Evolutionary conservation across 164 flowering plant genomes (phyloP).

Genomic region (Liquidambar formosana): DNA sequence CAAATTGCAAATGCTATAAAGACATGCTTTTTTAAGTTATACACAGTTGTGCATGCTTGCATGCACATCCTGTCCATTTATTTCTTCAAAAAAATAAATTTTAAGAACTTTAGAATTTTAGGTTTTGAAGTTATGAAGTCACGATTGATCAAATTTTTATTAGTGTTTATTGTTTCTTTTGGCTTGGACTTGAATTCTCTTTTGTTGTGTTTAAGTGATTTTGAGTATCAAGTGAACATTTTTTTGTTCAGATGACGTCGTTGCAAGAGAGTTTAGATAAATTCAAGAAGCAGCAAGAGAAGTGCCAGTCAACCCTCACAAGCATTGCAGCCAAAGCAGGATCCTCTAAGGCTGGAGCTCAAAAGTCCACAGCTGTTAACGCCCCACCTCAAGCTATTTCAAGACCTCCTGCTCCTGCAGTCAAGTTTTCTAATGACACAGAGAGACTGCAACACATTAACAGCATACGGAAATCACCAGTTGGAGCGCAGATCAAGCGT

Average conservation of each 20-base stretch:
- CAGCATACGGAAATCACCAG: slow-evolving; percentile 62
- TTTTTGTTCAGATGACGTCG: slow-evolving; percentile 8
- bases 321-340: slow-evolving; percentile 47
- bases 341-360: slow-evolving; percentile 26
- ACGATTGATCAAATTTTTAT: too few species aligned
- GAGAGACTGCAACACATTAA: slow-evolving; percentile 70
- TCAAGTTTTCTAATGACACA: slow-evolving; percentile 70
- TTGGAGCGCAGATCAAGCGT: slow-evolving; percentile 75
- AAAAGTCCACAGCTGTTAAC: slow-evolving; percentile 26
- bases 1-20: too few species aligned
- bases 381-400: slow-evolving; percentile 17
- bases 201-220: too few species aligned
- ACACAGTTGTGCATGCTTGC: too few species aligned
- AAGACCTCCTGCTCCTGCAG: slow-evolving; percentile 42
- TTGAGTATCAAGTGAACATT: too few species aligned
- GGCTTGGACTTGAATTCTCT: too few species aligned
- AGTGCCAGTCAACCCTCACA: slow-evolving; percentile 48
- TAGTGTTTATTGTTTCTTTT: too few species aligned
- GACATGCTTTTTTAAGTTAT: too few species aligned
- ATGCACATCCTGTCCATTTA: too few species aligned
- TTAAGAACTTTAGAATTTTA: too few species aligned
- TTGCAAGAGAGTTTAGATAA: slow-evolving; percentile 45
- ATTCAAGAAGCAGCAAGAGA: slow-evolving; percentile 67
- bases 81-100: too few species aligned
- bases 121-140: too few species aligned